phyloP scores from a whole-genome alignment of 345 rosid species.

The Linum trigynum region DNA sequence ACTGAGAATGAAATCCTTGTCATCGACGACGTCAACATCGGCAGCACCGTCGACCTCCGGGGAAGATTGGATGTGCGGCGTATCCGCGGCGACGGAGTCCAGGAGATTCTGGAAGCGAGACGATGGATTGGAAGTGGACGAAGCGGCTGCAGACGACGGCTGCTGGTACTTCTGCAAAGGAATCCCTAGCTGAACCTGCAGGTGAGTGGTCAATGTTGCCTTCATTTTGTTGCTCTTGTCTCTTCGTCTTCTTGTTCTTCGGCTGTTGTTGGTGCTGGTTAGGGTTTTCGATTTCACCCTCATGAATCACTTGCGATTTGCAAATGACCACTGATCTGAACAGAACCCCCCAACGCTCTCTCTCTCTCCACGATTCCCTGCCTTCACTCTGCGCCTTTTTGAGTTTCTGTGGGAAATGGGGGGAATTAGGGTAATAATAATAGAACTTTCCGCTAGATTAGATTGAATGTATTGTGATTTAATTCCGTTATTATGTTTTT shows the following conservation, averaged over 20 bases:
- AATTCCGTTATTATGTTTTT: background rate
- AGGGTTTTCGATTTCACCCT: constrained; percentile 38
- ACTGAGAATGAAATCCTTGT: constrained; percentile 71
- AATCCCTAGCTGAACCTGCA: constrained; percentile 35
- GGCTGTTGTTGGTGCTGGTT: constrained; percentile 23
- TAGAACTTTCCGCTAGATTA: too few species aligned
- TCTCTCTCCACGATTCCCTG: background rate
- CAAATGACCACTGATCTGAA: background rate
- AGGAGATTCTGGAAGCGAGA: constrained; percentile 34
- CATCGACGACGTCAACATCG: constrained; percentile 23
- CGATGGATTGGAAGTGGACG: constrained; percentile 4
- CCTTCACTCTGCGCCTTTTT: background rate
- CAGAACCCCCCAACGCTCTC: background rate
- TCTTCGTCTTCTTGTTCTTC: constrained; percentile 14
- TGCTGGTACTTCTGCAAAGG: constrained; percentile 16
- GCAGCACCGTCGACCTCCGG: constrained; percentile 17
- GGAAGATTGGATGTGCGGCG: constrained; percentile 12
- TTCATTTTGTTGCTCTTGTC: constrained; percentile 26
- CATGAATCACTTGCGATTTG: constrained; percentile 3
- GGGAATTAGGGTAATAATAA: too few species aligned
- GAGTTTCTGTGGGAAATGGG: background rate
- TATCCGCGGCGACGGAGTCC: constrained; percentile 33
- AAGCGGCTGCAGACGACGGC: constrained; percentile 16
- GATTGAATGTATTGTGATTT: too few species aligned
- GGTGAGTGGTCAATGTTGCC: constrained; percentile 35